Base-by-base conservation (phyloP, 768 basidiomycete species). In the Lactarius sanguifluus region DNA sequence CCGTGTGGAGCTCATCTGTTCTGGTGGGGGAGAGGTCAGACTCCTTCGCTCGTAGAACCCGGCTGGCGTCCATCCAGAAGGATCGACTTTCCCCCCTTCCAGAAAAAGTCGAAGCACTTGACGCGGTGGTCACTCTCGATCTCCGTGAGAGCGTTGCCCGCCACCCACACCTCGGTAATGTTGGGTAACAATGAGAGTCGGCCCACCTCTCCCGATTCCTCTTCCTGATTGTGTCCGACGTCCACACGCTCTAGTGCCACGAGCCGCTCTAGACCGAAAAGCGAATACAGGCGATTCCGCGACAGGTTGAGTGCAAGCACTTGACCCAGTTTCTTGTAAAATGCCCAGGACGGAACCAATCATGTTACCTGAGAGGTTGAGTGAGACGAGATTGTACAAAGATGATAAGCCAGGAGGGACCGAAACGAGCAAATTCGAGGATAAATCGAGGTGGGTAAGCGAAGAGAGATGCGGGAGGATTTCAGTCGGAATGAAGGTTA, bases 361-460 rank as follows among this genome's bases (percentile, higher is more conserved):
- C 86, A 99, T 93, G 79, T 99, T 98, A 76, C 96, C 91, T 18
- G 92, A 83, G n/a, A 99, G 85, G 77, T 97, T 96, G 71, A 99
- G 87, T n/a, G 91, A 92, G 61, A 86, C 77, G 61, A 99, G 90
- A 69, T 88, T 90, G 72, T 88, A 85, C 25, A 99, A 84, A 8
- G 80, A 74, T 18, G 86, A 83, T 38, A 96, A 82, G 25, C 89
- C 90, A 1, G 88, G 76, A 1, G 91, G 91, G 61, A 86, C 77
- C 59, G 92, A 90, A 50, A 95, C 87, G 56, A 98, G 84, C 20
- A 99, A 85, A 75, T 97, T 97, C 50, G 91, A 91, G 23, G 94
- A 95, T 47, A 96, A 83, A 76, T 96, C 93, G 68, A 96, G 85
- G 74, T 92, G 86, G 0, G 89, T 89, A 47, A 98, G 77, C 6